Evolutionary conservation across 2,329 filamentous ascomycete species (phyloP).

Genomic region (Colletotrichum sp.): DNA sequence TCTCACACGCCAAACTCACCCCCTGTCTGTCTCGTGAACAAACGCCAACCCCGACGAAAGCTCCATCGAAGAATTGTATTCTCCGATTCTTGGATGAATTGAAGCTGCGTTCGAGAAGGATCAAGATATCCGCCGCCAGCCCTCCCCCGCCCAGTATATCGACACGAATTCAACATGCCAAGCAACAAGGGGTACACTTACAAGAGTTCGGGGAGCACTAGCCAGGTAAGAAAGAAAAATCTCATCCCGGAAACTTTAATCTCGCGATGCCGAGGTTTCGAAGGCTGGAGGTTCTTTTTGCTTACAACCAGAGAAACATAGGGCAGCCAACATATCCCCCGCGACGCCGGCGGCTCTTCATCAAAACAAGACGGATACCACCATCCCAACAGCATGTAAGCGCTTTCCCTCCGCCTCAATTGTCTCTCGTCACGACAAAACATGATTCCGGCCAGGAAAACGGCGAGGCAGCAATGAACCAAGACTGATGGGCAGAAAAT

Average conservation of each 20-base stretch:
- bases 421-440: neutral
- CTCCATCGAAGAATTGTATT: neutral
- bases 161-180: slow-evolving; percentile 10
- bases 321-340: slow-evolving; percentile 72
- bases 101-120: neutral
- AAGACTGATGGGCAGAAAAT: neutral
- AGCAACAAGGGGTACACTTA: slow-evolving; percentile 38
- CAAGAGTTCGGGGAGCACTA: slow-evolving; percentile 65
- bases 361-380: slow-evolving; percentile 66
- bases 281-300: accelerated
- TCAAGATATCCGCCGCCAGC: neutral
- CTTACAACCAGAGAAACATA: slow-evolving; percentile 29
- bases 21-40: neutral
- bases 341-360: slow-evolving; percentile 63
- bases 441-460: neutral
- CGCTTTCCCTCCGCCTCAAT: neutral
- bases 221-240: slow-evolving; percentile 50
- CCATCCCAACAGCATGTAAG: slow-evolving; percentile 65
- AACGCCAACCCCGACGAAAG: neutral
- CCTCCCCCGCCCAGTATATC: neutral
- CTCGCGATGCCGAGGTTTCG: neutral
- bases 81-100: neutral
- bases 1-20: neutral
- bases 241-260: neutral
- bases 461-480: neutral